A percentile compares a stretch with the other conserved stretches of the same genome.
These are phyloP conservation scores for Globisporangium solare DNA, from an alignment of 352 stramenopile species.

Conservation along the genomic window DNA sequence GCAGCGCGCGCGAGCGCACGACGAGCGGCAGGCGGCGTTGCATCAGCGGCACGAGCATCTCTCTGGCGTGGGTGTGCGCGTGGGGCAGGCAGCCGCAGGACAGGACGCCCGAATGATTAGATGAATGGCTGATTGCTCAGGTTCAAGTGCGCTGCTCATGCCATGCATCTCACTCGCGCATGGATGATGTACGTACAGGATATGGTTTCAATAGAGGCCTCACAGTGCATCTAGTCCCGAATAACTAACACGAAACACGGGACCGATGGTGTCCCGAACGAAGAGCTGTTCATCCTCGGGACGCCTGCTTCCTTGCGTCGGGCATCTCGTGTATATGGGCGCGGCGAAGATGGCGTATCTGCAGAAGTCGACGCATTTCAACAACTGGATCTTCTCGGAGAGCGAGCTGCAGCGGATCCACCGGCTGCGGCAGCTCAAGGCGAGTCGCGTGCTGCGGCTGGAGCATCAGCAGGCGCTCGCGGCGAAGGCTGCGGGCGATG, in stretches of 20 bases:
- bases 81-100: too few relatives aligned
- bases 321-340: background rate
- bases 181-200: too few relatives aligned
- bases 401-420: slow-evolving; percentile 58
- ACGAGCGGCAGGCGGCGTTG: background rate
- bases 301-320: background rate
- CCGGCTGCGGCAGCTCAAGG: slow-evolving; percentile 63
- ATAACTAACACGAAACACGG: too few relatives aligned
- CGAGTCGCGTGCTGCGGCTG: slow-evolving; percentile 46
- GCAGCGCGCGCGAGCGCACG: background rate
- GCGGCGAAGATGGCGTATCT: slow-evolving; percentile 68
- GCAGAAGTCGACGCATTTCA: slow-evolving; percentile 81
- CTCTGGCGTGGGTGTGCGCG: too few relatives aligned
- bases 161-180: too few relatives aligned
- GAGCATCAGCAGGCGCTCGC: slow-evolving; percentile 48
- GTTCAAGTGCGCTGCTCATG: too few relatives aligned
- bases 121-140: too few relatives aligned
- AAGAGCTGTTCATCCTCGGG: background rate
- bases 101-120: background rate
- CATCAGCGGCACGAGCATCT: slow-evolving; percentile 4
- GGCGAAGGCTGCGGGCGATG: slow-evolving; percentile 11
- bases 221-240: too few relatives aligned
- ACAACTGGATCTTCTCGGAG: slow-evolving; percentile 82
- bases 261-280: too few relatives aligned
- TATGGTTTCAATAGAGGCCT: too few relatives aligned